phyloP scores from a whole-genome alignment of 306 rosid genomes.

The Carpinus fangiana region DNA sequence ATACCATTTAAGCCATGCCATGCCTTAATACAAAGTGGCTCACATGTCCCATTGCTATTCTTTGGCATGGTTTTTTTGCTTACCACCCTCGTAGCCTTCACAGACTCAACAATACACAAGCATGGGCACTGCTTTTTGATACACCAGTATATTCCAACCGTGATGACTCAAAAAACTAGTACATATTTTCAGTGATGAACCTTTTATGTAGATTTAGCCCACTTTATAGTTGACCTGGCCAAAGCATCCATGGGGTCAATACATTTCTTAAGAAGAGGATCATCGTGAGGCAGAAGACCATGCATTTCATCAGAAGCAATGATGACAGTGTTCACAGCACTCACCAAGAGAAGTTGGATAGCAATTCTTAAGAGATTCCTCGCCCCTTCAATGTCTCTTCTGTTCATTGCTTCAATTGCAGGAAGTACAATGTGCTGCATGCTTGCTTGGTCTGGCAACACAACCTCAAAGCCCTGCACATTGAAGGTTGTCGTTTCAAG shows the following conservation, averaged over 20 bases:
- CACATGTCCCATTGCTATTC: not conserved
- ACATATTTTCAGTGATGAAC: slow-evolving; percentile 4
- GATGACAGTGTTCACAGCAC: slow-evolving; percentile 46
- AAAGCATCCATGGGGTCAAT: slow-evolving; percentile 55
- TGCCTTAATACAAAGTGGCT: too few relatives aligned
- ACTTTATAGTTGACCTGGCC: slow-evolving; percentile 47
- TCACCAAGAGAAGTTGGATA: slow-evolving; percentile 41
- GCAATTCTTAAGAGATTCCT: slow-evolving; percentile 54
- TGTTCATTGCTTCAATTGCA: slow-evolving; percentile 44
- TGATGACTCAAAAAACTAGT: not conserved
- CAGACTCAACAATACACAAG: not conserved
- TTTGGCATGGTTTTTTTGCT: not conserved
- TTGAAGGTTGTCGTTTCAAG: not conserved
- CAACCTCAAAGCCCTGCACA: slow-evolving; percentile 29
- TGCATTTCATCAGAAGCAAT: slow-evolving; percentile 51
- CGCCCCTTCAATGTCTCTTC: slow-evolving; percentile 50
- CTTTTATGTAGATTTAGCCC: slow-evolving; percentile 42
- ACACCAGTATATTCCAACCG: not conserved
- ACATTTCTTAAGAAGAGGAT: slow-evolving; percentile 53
- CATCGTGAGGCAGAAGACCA: slow-evolving; percentile 49
- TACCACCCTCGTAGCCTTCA: not conserved
- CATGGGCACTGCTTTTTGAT: not conserved
- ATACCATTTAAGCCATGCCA: not conserved
- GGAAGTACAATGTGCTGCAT: slow-evolving; percentile 32
- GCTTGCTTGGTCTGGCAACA: slow-evolving; percentile 18